A percentile compares a stretch with the other conserved stretches of the same genome.
phyloP scores from a whole-genome alignment of 768 basidiomycete genomes.

The Daedaleopsis nitida region DNA sequence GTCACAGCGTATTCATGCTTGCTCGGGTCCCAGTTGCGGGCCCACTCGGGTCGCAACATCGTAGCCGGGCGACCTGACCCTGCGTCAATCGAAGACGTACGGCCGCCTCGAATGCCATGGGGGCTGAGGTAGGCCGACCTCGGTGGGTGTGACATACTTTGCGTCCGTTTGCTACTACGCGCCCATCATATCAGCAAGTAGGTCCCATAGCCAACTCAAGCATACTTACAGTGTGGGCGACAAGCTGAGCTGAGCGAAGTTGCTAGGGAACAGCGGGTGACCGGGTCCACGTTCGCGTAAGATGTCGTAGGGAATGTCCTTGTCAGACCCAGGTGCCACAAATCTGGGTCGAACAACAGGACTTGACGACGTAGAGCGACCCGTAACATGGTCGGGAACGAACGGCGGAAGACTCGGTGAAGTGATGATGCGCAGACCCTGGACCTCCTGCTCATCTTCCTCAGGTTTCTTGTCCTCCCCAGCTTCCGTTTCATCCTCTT shows the following conservation, averaged over 20 bases:
- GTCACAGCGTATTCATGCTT: conserved; percentile 49
- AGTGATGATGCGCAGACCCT: conserved; percentile 33
- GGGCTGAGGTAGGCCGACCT: conserved; percentile 29
- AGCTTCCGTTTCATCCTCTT: conserved; percentile 33
- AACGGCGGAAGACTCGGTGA: conserved; percentile 12
- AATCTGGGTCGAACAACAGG: conserved; percentile 7
- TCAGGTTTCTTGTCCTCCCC: conserved; percentile 39
- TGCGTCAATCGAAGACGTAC: conserved; percentile 24
- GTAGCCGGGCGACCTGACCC: conserved; percentile 25
- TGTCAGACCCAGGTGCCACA: conserved; percentile 16
- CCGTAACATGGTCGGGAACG: conserved; percentile 20
- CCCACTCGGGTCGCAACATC: conserved; percentile 34
- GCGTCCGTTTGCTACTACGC: conserved; percentile 28
- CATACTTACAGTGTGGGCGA: conserved; percentile 67
- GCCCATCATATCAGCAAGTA: background rate
- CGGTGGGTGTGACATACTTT: conserved; percentile 29
- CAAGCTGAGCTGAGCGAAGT: conserved; percentile 67
- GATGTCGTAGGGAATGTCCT: conserved; percentile 42
- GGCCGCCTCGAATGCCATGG: conserved; percentile 25
- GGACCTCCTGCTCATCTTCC: conserved; percentile 24
- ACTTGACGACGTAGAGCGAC: conserved; percentile 21
- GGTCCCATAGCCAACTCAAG: background rate
- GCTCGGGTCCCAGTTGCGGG: conserved; percentile 41
- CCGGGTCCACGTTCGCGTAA: conserved; percentile 70
- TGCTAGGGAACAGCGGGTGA: conserved; percentile 80